These are phyloP conservation scores for Plasmodium berghei DNA, from an alignment of 169 alveolate genomes.

Conservation along the genomic window DNA sequence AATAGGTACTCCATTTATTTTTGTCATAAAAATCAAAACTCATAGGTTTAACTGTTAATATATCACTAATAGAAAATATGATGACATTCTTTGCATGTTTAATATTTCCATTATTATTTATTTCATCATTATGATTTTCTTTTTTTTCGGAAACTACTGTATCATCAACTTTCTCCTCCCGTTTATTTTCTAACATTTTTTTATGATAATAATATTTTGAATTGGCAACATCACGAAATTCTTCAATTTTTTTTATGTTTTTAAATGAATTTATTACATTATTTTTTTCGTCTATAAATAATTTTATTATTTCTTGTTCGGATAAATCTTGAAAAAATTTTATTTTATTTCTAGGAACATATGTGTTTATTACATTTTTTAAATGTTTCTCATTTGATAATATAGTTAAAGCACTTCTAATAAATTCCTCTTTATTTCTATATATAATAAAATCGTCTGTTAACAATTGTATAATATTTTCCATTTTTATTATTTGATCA, in stretches of 20 bases:
- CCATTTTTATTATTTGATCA: slow-evolving; percentile 8
- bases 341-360: slow-evolving; percentile 28
- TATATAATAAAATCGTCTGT: slow-evolving; percentile 26
- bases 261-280: slow-evolving; percentile 63
- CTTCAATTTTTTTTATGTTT: slow-evolving; percentile 34
- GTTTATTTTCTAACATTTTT: slow-evolving; percentile 24
- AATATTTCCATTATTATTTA: background rate
- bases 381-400: slow-evolving; percentile 42
- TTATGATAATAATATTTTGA: slow-evolving; percentile 73
- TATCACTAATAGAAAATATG: slow-evolving; percentile 23
- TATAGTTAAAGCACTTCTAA: slow-evolving; percentile 28
- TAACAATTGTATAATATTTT: slow-evolving; percentile 5
- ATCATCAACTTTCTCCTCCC: slow-evolving; percentile 24
- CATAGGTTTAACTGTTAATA: slow-evolving; percentile 12
- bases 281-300: slow-evolving; percentile 30
- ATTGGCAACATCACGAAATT: slow-evolving; percentile 71
- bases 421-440: slow-evolving; percentile 48
- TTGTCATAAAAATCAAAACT: slow-evolving; percentile 51
- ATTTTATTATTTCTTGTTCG: slow-evolving; percentile 5
- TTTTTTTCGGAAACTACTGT: slow-evolving; percentile 6
- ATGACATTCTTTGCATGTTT: slow-evolving; percentile 45
- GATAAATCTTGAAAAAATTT: slow-evolving; percentile 65
- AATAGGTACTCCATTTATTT: slow-evolving; percentile 63
- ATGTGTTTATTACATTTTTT: slow-evolving; percentile 13
- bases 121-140: slow-evolving; percentile 6